Evolutionary conservation across 202 grass and related monocot species (phyloP).

Genomic region (Carex arenaria): DNA sequence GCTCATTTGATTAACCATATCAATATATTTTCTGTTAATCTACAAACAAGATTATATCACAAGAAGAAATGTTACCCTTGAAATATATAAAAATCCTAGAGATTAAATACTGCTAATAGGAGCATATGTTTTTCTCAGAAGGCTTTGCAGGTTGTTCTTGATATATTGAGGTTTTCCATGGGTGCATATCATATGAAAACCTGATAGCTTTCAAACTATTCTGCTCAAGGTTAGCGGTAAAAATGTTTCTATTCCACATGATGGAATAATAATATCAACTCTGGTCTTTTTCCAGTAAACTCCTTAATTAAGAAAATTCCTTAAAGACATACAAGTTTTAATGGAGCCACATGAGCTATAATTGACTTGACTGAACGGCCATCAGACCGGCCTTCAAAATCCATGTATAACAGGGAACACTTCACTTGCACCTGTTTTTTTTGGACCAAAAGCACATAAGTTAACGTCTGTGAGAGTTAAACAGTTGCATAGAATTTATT

Average conservation of each 20-base stretch:
- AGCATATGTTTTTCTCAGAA: neutral
- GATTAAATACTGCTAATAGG: neutral
- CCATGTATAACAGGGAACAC: slow-evolving; percentile 86
- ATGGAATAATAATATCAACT: slow-evolving; percentile 23
- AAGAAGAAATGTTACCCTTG: neutral
- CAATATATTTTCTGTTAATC: neutral
- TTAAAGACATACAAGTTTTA: slow-evolving; percentile 72
- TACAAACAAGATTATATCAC: neutral
- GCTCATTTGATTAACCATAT: neutral
- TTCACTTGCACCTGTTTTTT: slow-evolving; percentile 89
- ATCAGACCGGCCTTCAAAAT: slow-evolving; percentile 99
- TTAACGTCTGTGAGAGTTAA: neutral
- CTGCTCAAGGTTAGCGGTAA: slow-evolving; percentile 4
- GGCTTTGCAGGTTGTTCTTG: neutral
- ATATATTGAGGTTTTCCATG: neutral
- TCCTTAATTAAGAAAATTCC: neutral
- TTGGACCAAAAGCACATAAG: slow-evolving; percentile 6
- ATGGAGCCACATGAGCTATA: slow-evolving; percentile 82
- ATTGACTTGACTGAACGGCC: slow-evolving; percentile 89
- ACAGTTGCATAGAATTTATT: neutral
- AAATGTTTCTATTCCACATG: slow-evolving; percentile 17
- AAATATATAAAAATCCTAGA: neutral
- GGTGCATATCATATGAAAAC: neutral
- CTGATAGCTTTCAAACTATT: neutral
- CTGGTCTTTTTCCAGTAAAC: neutral